phyloP scores from a whole-genome alignment of 2,329 filamentous ascomycete genomes.

The Fusarium mexicanum region DNA sequence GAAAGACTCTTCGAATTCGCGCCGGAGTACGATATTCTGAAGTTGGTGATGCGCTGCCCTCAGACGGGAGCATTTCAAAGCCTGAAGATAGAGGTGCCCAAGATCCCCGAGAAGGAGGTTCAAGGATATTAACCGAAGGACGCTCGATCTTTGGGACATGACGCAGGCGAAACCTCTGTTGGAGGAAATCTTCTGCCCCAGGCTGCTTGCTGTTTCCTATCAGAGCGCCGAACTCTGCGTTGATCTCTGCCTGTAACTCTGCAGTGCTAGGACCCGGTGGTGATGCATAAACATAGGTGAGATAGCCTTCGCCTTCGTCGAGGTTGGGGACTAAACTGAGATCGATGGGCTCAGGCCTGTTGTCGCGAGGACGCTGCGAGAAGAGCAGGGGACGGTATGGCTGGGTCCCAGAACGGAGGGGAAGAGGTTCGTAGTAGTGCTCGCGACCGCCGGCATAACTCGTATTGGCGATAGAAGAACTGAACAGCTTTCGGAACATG shows the following conservation, averaged over 20 bases:
- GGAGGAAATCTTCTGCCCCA: not conserved
- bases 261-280: not conserved
- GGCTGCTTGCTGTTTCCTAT: not conserved
- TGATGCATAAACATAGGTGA: not conserved
- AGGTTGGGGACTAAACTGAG: not conserved
- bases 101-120: not conserved
- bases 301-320: not conserved
- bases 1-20: not conserved
- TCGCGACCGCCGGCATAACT: not conserved
- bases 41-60: not conserved
- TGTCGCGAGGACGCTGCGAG: not conserved
- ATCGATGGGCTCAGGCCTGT: not conserved
- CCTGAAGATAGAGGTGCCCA: not conserved
- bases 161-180: not conserved
- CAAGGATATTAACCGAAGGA: not conserved
- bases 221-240: not conserved
- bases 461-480: not conserved
- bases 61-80: not conserved
- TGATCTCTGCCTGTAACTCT: not conserved
- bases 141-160: not conserved
- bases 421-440: conserved; percentile 10
- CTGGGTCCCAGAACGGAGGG: not conserved
- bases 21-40: not conserved
- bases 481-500: not conserved
- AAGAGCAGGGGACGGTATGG: not conserved